Evolutionary conservation across 1,284 basidiomycete genomes (phyloP), one percentile per base, ranked within the genome.

Genomic region (Polyporus tsugae): DNA sequence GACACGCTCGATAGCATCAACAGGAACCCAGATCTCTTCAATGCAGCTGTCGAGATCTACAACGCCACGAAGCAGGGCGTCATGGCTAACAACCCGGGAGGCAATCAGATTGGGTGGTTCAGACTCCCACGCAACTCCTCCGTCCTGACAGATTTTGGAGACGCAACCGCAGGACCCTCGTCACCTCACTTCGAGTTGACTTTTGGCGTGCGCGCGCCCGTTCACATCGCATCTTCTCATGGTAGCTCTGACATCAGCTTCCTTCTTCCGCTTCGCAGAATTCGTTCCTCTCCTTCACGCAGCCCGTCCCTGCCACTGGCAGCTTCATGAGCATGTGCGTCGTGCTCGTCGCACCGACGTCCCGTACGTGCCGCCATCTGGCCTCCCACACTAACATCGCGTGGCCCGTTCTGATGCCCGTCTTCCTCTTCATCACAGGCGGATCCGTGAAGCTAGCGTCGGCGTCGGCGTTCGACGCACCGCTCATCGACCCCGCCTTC

Each of bases 361-460:
- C 70, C 13, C 60, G 70, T 71, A 44, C 60, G 69, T 66, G 2
- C 22, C 46, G 2, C 22, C 46, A 49, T 11, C 9, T 49, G 46
- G 7, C 10, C 46, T 25, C 46, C 22, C 46, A 49, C 46, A 25
- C 46, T 13, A 49, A 6, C 44, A 4, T 49, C 22, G 46, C 22
- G 22, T 25, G 46, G 46, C 7, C 9, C 22, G 46, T 49, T 25
- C 46, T 13, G 46, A 49, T 25, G 4, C 46, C n/a, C n/a, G n/a
- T n/a, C 10, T 10, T 11, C 46, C 46, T 25, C 3, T 49, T 35
- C 7, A 13, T 5, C 35, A 11, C 59, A 74, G 73, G 77, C 19
- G 77, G 77, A 2, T 71, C 69, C 19, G 64, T 77, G n/a, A 70
- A 63, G 6, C 68, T 78, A 53, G 70, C 70, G 60, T 71, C 72